Conservation (phyloP, 208 protist species). For the Phytomonas francai region DNA sequence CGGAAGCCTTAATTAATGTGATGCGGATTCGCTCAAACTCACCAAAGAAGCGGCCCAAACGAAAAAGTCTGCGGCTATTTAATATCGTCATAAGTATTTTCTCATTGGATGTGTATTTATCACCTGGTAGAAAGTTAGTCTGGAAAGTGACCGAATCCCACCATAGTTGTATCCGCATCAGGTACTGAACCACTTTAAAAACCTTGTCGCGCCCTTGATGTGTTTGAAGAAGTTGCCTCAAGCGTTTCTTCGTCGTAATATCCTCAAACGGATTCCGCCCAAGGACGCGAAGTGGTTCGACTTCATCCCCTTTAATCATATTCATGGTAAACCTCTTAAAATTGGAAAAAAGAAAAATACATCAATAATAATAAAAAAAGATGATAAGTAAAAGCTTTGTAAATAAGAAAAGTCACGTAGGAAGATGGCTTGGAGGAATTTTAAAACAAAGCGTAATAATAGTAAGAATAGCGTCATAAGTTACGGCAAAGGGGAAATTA, state of each 20-base stretch:
- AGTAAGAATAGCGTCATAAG: neutral
- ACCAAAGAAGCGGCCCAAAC: slow-evolving; percentile 80
- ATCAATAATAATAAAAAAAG: slow-evolving; percentile 5
- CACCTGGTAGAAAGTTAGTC: slow-evolving; percentile 65
- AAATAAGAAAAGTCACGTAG: neutral
- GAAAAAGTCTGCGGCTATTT: slow-evolving; percentile 83
- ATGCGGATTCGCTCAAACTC: slow-evolving; percentile 87
- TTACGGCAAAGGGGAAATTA: neutral
- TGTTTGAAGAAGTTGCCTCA: slow-evolving; percentile 85
- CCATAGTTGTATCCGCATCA: slow-evolving; percentile 76
- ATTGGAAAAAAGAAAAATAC: slow-evolving; percentile 4
- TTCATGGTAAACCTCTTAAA: neutral
- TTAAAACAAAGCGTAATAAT: neutral
- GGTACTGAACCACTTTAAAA: slow-evolving; percentile 87
- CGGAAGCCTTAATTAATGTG: slow-evolving; percentile 81
- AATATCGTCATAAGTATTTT: slow-evolving; percentile 88
- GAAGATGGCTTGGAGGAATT: neutral
- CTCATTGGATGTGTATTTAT: slow-evolving; percentile 68
- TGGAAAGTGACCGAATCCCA: slow-evolving; percentile 71
- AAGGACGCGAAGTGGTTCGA: slow-evolving; percentile 67
- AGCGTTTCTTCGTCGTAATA: slow-evolving; percentile 77
- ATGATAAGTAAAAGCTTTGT: slow-evolving; percentile 3
- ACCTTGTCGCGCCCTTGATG: slow-evolving; percentile 87
- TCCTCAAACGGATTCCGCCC: slow-evolving; percentile 79
- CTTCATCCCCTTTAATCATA: slow-evolving; percentile 16